A percentile compares a stretch with the other conserved stretches of the same genome.
phyloP scores from a whole-genome alignment of 176 grass and related monocot genomes.

The Zea luxurians region DNA sequence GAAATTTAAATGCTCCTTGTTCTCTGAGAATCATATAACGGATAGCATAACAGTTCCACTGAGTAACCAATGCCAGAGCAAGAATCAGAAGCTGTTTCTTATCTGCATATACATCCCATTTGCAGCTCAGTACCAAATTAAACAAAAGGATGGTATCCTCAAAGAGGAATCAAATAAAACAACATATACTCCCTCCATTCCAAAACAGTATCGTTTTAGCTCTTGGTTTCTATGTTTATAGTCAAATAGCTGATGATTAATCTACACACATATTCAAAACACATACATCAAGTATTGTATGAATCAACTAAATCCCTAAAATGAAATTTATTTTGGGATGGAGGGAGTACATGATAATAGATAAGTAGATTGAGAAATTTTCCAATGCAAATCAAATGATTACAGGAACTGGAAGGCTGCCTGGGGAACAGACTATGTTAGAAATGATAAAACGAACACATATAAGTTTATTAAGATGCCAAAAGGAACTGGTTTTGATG shows the following conservation, averaged over 20 bases:
- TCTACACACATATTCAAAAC: too few species aligned
- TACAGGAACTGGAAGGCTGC: not conserved
- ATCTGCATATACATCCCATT: slow-evolving; percentile 27
- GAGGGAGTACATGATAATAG: not conserved
- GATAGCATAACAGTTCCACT: not conserved
- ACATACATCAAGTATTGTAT: too few species aligned
- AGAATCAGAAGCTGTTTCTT: slow-evolving; percentile 35
- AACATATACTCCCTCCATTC: not conserved
- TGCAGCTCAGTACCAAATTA: slow-evolving; percentile 7
- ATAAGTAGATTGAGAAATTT: not conserved
- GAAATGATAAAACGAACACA: not conserved
- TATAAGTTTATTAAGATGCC: slow-evolving; percentile 25
- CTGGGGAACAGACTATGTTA: not conserved
- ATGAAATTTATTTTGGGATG: too few species aligned
- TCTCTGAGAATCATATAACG: slow-evolving; percentile 1
- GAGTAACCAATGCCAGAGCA: slow-evolving; percentile 6
- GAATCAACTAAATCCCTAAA: too few species aligned
- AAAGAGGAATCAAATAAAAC: not conserved
- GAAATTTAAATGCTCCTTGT: slow-evolving; percentile 3
- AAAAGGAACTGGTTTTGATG: slow-evolving; percentile 29
- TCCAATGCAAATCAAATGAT: not conserved
- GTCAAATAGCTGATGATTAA: too few species aligned
- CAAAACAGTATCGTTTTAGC: too few species aligned
- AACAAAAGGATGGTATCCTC: slow-evolving; percentile 1
- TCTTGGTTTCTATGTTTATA: too few species aligned